Conservation (phyloP, 2,329 filamentous ascomycete genomes). For the Paecilomyces formosus region DNA sequence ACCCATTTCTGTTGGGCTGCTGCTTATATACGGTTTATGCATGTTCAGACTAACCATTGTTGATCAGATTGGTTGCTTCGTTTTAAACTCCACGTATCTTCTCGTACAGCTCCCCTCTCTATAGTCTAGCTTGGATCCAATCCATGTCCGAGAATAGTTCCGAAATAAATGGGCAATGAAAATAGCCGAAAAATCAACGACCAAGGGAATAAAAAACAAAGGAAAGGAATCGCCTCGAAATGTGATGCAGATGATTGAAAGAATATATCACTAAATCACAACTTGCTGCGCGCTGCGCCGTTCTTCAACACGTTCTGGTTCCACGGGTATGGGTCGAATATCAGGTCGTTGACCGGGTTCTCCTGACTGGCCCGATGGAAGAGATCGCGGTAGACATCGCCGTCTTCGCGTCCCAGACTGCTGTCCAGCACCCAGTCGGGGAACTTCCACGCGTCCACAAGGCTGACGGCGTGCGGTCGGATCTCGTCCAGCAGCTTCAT, state of each 20-base stretch:
- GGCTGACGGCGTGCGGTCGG: constrained; percentile 61
- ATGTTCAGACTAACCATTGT: too few relatives aligned
- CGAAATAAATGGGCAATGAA: too few relatives aligned
- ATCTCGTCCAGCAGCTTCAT: constrained; percentile 65
- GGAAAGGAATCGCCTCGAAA: too few relatives aligned
- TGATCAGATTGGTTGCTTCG: too few relatives aligned
- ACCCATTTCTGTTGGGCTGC: too few relatives aligned
- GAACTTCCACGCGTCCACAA: constrained; percentile 70
- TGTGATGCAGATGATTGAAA: too few relatives aligned
- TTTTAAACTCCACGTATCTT: background rate
- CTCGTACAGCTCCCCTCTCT: background rate
- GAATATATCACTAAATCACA: constrained; percentile 13
- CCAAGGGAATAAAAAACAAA: background rate
- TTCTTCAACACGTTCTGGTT: constrained; percentile 53
- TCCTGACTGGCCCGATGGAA: constrained; percentile 64
- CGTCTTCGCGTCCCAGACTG: constrained; percentile 61
- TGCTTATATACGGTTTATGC: too few relatives aligned
- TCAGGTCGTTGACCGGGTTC: constrained; percentile 66
- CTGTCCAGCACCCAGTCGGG: constrained; percentile 72
- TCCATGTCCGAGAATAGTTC: background rate
- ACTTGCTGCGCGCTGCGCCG: constrained; percentile 29
- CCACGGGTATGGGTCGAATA: constrained; percentile 52
- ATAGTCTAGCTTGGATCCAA: background rate
- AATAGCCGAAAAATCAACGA: background rate
- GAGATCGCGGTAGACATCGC: constrained; percentile 71